Base-by-base conservation (phyloP, 495 filamentous ascomycete genomes). In the Lasiosphaeria ovina region DNA sequence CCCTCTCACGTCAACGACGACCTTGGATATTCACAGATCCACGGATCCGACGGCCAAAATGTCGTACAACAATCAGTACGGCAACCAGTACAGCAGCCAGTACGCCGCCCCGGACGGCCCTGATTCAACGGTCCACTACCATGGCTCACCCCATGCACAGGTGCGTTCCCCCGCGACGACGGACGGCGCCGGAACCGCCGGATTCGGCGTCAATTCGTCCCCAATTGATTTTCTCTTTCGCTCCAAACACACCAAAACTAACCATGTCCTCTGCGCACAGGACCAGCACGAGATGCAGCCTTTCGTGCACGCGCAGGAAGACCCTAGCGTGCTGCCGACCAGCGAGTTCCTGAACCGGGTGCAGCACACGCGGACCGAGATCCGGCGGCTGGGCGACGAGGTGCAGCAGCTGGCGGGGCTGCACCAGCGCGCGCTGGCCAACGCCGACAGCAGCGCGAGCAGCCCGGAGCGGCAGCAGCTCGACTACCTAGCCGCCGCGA, bases 311-410 rank as follows among this genome's bases (percentile, higher is more conserved):
- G 16, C 38, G 7, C 44, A 57, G 6, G 52, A 55, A 54, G 62
- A 63, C 36, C 62, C 67, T 62, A 33, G 67, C 66, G 62, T 72
- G 42, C 79, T 85, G 49, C 72, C 78, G 24, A 76, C 83, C 57
- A 70, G 77, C 66, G 84, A 87, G 55, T 89, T 87, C 74, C 77
- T 89, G 58, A 66, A 71, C 55, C 81, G 83, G 62, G 81, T 88
- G 62, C 76, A 83, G 66, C 78, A 76, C 58, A 75, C 80, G 52
- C 82, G 83, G 65, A 68, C 73, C 55, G 78, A 86, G 60, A 87
- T 89, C 69, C 76, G 77, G 44, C 73, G 76, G 9, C 78, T 89
- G 51, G 76, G 75, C 17, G 70, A 72, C n/a, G 79, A 79, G 64
- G 79, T 88, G 67, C 73, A 79, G 60, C 63, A 81, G 45, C 85